These are phyloP conservation scores for Thelephora aurantiotincta DNA, from an alignment of 768 basidiomycete species.

Conservation along the genomic window DNA sequence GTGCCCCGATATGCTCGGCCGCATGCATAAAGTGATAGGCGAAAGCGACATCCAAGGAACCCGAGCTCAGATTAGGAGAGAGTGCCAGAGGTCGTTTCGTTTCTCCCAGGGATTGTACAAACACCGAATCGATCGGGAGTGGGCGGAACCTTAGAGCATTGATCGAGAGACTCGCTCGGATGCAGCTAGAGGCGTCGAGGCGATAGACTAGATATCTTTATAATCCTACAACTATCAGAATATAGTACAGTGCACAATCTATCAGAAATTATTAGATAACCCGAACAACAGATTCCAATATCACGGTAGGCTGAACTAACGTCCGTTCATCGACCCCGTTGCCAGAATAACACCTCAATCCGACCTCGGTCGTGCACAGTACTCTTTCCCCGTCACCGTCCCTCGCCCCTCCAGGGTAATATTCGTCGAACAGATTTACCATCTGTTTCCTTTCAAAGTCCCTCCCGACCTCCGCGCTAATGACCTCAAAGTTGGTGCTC, in stretches of 20 bases:
- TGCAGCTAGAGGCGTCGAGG: no score
- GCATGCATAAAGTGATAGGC: no score
- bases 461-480: constrained; percentile 41
- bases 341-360: constrained; percentile 45
- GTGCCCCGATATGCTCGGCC: no score
- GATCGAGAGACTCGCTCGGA: no score
- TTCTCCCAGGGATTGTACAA: no score
- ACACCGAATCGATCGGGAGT: no score
- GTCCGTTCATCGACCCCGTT: constrained; percentile 17
- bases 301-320: constrained; percentile 9
- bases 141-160: no score
- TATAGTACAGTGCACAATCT: not conserved
- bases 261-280: not conserved
- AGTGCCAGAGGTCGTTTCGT: no score
- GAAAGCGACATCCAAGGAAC: no score
- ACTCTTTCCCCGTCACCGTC: constrained; percentile 18
- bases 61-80: no score
- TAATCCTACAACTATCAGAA: not conserved
- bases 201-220: no score
- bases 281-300: constrained; percentile 2
- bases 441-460: constrained; percentile 36
- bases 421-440: constrained; percentile 51
- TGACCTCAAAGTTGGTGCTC: constrained; percentile 61
- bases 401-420: constrained; percentile 25
- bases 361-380: constrained; percentile 59